Evolutionary conservation across 768 basidiomycete genomes (phyloP).

Genomic region (Leccinum broughii): DNA sequence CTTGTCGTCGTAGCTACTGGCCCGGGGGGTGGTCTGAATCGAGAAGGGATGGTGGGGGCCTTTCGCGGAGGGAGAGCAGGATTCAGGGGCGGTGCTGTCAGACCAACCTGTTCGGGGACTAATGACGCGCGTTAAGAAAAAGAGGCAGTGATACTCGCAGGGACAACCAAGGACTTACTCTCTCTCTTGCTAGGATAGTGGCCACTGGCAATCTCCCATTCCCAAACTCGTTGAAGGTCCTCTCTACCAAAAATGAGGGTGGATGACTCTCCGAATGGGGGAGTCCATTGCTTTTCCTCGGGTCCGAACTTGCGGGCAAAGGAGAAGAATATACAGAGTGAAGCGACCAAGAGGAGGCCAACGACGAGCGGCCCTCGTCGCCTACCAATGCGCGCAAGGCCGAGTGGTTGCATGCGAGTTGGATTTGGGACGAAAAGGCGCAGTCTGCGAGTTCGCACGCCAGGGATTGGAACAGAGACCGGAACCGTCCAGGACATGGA

Average conservation of each 20-base stretch:
- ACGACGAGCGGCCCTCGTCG: slow-evolving; percentile 57
- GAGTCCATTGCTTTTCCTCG: slow-evolving; percentile 62
- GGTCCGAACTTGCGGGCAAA: slow-evolving; percentile 62
- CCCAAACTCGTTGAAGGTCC: slow-evolving; percentile 89
- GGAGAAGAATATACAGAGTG: slow-evolving; percentile 58
- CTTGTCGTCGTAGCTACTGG: slow-evolving; percentile 56
- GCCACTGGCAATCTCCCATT: slow-evolving; percentile 92
- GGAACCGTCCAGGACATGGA: slow-evolving; percentile 58
- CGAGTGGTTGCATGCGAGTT: slow-evolving; percentile 56
- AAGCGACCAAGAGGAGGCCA: slow-evolving; percentile 44
- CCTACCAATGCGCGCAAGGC: slow-evolving; percentile 57
- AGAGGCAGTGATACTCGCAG: not conserved
- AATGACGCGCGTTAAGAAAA: slow-evolving; percentile 7
- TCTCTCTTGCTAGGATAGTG: slow-evolving; percentile 86
- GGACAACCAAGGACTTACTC: slow-evolving; percentile 49
- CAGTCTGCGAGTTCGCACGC: slow-evolving; percentile 53
- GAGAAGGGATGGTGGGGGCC: slow-evolving; percentile 45
- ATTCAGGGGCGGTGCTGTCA: slow-evolving; percentile 59
- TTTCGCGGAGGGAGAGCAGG: slow-evolving; percentile 69
- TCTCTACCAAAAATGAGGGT: slow-evolving; percentile 75
- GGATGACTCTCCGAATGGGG: slow-evolving; percentile 57
- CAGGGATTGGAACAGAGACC: slow-evolving; percentile 60
- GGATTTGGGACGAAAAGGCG: slow-evolving; percentile 64
- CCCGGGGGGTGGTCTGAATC: slow-evolving; percentile 46
- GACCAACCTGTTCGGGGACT: slow-evolving; percentile 74